These are phyloP conservation scores for Sclerotinia spermophila DNA, from an alignment of 2,329 filamentous ascomycete species.

Conservation along the genomic window DNA sequence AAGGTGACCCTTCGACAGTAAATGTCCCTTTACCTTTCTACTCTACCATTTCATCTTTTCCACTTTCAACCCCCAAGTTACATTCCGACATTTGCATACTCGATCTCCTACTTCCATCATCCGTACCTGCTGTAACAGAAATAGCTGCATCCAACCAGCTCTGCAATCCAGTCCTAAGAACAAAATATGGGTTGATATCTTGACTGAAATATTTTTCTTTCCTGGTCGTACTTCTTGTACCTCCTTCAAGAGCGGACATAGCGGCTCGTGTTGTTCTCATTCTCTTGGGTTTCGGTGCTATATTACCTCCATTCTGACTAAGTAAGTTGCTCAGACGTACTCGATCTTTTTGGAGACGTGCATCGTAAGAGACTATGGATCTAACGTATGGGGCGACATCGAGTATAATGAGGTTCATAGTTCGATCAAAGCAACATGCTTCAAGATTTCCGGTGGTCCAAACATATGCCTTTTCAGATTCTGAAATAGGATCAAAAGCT, in stretches of 20 bases:
- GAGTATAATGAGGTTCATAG: conserved; percentile 58
- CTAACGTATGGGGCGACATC: conserved; percentile 92
- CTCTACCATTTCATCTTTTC: conserved; percentile 10
- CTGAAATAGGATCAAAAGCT: conserved; percentile 60
- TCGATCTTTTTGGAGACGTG: conserved; percentile 65
- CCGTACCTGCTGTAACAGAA: not conserved
- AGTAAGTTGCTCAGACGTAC: conserved; percentile 59
- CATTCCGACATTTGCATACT: conserved; percentile 15
- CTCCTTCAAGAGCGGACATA: conserved; percentile 73
- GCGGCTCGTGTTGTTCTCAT: conserved; percentile 70
- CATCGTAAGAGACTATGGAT: conserved; percentile 74
- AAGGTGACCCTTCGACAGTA: not conserved
- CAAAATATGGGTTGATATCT: conserved; percentile 54
- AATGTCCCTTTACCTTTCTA: not conserved
- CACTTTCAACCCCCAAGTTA: not conserved
- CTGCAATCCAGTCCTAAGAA: conserved; percentile 59
- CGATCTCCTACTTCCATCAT: conserved; percentile 12
- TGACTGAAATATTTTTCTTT: conserved; percentile 69
- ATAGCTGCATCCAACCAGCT: conserved; percentile 32
- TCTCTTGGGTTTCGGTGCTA: conserved; percentile 47
- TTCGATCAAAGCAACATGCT: conserved; percentile 74
- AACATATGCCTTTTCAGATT: conserved; percentile 43
- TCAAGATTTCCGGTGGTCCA: conserved; percentile 47
- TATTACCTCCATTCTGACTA: conserved; percentile 54
- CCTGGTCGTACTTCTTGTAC: conserved; percentile 61